Conservation (phyloP, 2,329 filamentous ascomycete species). For the Botrytis galanthina region DNA sequence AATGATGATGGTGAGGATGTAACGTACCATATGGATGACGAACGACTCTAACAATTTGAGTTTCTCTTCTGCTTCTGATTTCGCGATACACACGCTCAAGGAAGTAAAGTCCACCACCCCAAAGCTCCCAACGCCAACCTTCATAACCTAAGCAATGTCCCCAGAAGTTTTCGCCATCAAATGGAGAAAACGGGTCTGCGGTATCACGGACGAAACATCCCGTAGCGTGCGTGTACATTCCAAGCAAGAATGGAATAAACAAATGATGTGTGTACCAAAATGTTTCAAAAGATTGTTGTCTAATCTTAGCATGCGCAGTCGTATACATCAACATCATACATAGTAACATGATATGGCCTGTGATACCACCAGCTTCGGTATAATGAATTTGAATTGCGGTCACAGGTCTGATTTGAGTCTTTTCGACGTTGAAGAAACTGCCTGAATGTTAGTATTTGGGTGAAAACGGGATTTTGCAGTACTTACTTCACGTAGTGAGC, state of each 20-base stretch:
- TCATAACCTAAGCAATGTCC: conserved; percentile 90
- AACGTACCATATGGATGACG: conserved; percentile 84
- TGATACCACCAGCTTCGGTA: conserved; percentile 82
- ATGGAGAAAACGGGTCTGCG: conserved; percentile 69
- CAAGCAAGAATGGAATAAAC: conserved; percentile 94
- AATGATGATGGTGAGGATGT: neutral
- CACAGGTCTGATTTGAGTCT: conserved; percentile 73
- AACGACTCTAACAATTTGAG: conserved; percentile 89
- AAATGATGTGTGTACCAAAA: conserved; percentile 99
- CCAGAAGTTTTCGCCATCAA: conserved; percentile 82
- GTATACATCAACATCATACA: conserved; percentile 99
- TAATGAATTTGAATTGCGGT: conserved; percentile 91
- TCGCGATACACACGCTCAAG: conserved; percentile 88
- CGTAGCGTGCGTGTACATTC: conserved; percentile 91
- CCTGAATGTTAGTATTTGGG: conserved; percentile 20
- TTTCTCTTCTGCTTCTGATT: conserved; percentile 76
- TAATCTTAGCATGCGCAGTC: conserved; percentile 86
- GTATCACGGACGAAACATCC: conserved; percentile 95
- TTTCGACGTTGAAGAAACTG: conserved; percentile 94
- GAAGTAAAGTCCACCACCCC: conserved; percentile 81
- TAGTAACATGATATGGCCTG: conserved; percentile 95
- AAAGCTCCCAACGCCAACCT: conserved; percentile 95
- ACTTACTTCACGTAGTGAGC: conserved; percentile 92
- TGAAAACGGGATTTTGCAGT: neutral
- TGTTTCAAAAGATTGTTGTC: conserved; percentile 95